These are phyloP conservation scores for Brassica juncea DNA, from an alignment of 345 rosid species.

Conservation along the genomic window DNA sequence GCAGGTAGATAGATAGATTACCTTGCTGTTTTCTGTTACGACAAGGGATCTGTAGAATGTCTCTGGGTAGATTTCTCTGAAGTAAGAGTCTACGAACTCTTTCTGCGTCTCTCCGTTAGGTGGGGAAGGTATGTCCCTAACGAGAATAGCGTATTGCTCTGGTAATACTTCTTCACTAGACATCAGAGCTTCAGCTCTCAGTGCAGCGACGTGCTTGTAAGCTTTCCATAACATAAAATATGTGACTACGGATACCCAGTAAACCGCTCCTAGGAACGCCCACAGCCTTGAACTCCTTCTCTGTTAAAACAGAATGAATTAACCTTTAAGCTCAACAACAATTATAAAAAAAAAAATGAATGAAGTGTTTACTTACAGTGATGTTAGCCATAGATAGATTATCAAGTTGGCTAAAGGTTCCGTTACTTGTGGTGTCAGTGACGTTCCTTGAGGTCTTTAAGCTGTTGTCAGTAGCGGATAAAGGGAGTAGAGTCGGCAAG, in stretches of 20 bases:
- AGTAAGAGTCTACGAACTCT: constrained; percentile 83
- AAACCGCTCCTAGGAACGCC: constrained; percentile 63
- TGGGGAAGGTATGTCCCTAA: constrained; percentile 70
- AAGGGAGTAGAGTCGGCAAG: constrained; percentile 74
- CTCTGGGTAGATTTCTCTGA: constrained; percentile 69
- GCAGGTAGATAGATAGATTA: constrained; percentile 19
- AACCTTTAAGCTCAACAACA: no score
- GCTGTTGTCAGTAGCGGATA: constrained; percentile 60
- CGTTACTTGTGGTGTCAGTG: constrained; percentile 47
- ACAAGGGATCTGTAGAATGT: constrained; percentile 84
- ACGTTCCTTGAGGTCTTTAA: constrained; percentile 9
- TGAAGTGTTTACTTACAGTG: constrained; percentile 46
- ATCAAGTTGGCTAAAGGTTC: constrained; percentile 68
- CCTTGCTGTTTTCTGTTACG: constrained; percentile 70
- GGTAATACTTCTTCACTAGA: constrained; percentile 51
- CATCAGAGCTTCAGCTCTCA: constrained; percentile 78
- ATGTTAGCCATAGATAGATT: constrained; percentile 76
- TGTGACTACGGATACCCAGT: constrained; percentile 82
- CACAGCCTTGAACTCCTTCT: constrained; percentile 61
- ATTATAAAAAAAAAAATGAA: no score
- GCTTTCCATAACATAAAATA: constrained; percentile 82
- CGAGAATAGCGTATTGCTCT: constrained; percentile 81
- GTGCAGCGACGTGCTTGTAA: constrained; percentile 63
- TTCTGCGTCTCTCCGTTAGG: constrained; percentile 61
- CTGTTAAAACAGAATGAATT: constrained; percentile 38